Evolutionary conservation across 192 early-diverging fungal genomes (phyloP), one percentile per base, ranked within the genome.

Genomic region (Cetraspora pellucida): DNA sequence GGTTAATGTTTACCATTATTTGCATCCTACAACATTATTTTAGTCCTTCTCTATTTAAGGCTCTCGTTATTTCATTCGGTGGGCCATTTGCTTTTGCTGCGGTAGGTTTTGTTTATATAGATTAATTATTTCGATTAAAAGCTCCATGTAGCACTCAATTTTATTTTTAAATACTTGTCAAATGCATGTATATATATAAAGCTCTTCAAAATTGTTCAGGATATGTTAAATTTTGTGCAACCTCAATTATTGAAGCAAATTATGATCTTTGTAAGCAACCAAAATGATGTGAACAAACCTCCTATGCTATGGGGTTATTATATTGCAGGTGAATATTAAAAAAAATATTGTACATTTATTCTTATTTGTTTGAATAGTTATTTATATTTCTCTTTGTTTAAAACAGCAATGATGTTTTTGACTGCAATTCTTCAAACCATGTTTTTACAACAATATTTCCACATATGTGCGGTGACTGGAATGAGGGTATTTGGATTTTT

Each of bases 361-460:
- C 14, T 19, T 52, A 21, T 49, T 23, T 69, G 43, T 25, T 14
- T 54, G 13, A 52, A 54, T 31, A 16, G 55, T 74, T 57, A 44
- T 28, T 49, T 28, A 64, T 23, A 3, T 54, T 54, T 19, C 16
- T 19, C 13, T 66, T 61, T 49, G 23, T 72, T 73, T 49, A 64
- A 0, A 21, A 55, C 27, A 86, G 80, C 82, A 10, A 74, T 89
- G 45, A 96, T 98, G 94, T 86, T 96, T 49, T 14, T 85, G 19
- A 87, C 90, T 57, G 92, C 92, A 75, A 45, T 93, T 11, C 78
- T 84, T 3, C 94, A 97, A 81, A 94, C 96, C 3, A 80, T 91
- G 52, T 82, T 95, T 13, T 84, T 96, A 43, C 95, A 97, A 77
- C 95, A 96, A 75, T 95, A 96, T 82, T 94, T 95, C 84, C 94